phyloP scores from a whole-genome alignment of 306 rosid genomes.

The Herpetospermum pedunculosum region DNA sequence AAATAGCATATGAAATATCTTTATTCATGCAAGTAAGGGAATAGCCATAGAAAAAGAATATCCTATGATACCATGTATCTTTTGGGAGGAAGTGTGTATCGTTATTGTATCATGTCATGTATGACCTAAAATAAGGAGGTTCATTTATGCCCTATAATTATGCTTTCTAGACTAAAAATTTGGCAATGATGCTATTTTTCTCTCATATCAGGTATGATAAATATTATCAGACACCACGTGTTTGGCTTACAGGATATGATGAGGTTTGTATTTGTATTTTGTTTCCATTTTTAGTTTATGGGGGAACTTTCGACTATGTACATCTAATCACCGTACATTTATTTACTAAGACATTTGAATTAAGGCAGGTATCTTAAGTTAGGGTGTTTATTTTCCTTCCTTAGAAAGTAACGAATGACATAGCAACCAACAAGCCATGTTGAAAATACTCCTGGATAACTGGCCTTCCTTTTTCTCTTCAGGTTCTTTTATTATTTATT shows the following conservation, averaged over 20 bases:
- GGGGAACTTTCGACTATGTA: background rate
- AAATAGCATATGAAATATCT: background rate
- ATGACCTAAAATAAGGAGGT: background rate
- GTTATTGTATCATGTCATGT: background rate
- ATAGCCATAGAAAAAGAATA: background rate
- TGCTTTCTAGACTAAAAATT: background rate
- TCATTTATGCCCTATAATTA: background rate
- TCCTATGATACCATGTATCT: background rate
- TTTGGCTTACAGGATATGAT: slow-evolving; percentile 97
- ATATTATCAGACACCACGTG: slow-evolving; percentile 96
- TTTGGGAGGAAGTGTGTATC: background rate
- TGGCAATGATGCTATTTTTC: slow-evolving; percentile 5
- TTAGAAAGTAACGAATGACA: background rate
- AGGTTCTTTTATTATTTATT: too few relatives aligned
- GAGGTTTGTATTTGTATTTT: slow-evolving; percentile 45
- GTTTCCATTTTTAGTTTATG: background rate
- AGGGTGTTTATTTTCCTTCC: background rate
- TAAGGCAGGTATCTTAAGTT: background rate
- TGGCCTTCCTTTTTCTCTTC: background rate
- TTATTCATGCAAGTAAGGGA: background rate
- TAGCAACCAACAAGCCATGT: background rate
- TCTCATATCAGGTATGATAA: slow-evolving; percentile 62
- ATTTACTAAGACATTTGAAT: background rate
- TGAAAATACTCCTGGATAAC: background rate
- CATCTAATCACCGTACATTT: background rate